A percentile compares a stretch with the other conserved stretches of the same genome.
phyloP scores from a whole-genome alignment of 208 protist genomes.

The Leptomonas seymouri region DNA sequence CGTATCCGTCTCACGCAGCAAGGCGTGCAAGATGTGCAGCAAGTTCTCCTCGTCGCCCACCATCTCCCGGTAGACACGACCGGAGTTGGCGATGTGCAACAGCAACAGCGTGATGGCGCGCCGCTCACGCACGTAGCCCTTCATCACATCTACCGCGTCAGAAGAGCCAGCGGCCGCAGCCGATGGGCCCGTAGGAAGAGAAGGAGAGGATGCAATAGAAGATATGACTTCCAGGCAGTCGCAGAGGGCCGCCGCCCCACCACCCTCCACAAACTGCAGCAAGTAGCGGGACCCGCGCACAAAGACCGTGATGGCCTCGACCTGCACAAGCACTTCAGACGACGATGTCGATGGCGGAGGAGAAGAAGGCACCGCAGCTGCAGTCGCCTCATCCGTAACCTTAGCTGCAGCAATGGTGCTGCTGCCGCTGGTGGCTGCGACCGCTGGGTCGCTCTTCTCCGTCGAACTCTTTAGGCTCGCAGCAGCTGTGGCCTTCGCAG shows the following conservation, averaged over 20 bases:
- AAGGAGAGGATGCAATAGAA: background rate
- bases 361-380: background rate
- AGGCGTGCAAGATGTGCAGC: constrained; percentile 44
- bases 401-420: background rate
- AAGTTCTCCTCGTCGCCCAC: constrained; percentile 75
- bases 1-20: constrained; percentile 57
- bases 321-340: constrained; percentile 48
- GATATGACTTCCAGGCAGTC: constrained; percentile 51
- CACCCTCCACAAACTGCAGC: constrained; percentile 79
- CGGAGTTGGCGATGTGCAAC: constrained; percentile 80
- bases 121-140: constrained; percentile 46
- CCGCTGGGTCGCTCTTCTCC: background rate
- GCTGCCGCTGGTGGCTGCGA: background rate
- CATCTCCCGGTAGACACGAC: constrained; percentile 90
- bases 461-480: background rate
- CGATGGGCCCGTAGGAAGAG: background rate
- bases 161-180: too few relatives aligned
- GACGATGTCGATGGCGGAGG: background rate
- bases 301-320: constrained; percentile 73
- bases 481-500: background rate
- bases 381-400: background rate
- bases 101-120: constrained; percentile 62
- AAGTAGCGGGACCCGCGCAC: constrained; percentile 76
- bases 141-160: background rate
- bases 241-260: constrained; percentile 58